Base-by-base conservation (phyloP, 352 stramenopile genomes). In the Globisporangium emineosum region DNA sequence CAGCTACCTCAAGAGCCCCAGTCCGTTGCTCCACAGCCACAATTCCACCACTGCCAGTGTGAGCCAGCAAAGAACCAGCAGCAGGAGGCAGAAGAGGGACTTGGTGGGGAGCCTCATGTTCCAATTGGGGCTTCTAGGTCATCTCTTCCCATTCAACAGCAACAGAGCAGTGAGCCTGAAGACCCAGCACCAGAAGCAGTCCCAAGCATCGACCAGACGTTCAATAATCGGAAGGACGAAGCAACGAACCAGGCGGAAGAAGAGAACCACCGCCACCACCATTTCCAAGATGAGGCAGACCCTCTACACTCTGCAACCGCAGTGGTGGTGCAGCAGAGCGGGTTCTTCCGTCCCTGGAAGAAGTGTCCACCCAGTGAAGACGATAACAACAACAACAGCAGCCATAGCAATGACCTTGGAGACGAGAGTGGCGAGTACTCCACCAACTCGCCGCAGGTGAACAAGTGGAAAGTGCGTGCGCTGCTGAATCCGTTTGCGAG, bases 391-490 rank as follows among this genome's bases (percentile, higher is more conserved):
- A 68, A 57, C 33, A 68, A 57, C 21, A 59, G 43, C 12, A 33
- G 27, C 49, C 57, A 15, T 50, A 33, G 27, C 52, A 61, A 17
- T 50, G 27, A 60, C 49, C 12, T 62, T 51, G 32, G 35, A 19
- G 56, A 62, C 15, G 23, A 56, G 15, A 19, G 13, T 56, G 17
- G 50, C 5, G 27, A 37, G 27, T 13, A 30, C 25, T 40, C 17
- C 13, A 37, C 23, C 21, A 21, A 23, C 4, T 52, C 49, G 17
- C 23, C 62, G 21, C 60, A 66, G 2, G 51, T 55, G 15, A 91
- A 91, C 68, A 91, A 91, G 57, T 91, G 83, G 83, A 89, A 86
- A 66, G 74, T 75, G n/a, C 76, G 83, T 1, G 83, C 83, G 12
- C 66, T 91, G 13, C 65, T 83, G 21, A 86, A 91, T 67, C 83